These are phyloP conservation scores for Amoebophrya sp. DNA, from an alignment of 169 alveolate genomes.

Conservation along the genomic window DNA sequence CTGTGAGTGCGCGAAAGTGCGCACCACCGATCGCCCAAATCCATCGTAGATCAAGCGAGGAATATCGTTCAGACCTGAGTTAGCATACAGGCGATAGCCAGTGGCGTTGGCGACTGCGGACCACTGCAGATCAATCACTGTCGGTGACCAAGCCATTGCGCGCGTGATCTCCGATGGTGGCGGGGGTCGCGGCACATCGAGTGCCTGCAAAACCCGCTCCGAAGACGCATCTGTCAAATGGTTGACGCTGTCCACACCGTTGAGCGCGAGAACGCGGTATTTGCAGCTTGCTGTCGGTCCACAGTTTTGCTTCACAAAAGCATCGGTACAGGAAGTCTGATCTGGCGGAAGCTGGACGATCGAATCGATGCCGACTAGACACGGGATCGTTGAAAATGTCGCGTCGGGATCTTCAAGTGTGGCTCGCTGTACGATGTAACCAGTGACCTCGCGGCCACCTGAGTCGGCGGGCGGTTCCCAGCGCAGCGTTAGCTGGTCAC, in stretches of 20 bases:
- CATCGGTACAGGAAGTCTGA: background rate
- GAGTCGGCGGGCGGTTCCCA: slow-evolving; percentile 28
- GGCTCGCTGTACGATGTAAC: slow-evolving; percentile 34
- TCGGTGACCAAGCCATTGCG: background rate
- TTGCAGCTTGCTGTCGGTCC: background rate
- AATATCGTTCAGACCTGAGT: background rate
- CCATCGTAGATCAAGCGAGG: slow-evolving; percentile 29
- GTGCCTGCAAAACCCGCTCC: background rate
- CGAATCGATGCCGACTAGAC: background rate
- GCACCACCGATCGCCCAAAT: background rate
- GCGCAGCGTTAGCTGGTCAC: background rate
- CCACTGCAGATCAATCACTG: background rate
- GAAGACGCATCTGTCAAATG: background rate
- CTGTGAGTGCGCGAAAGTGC: background rate
- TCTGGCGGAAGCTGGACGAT: background rate
- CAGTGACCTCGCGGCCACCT: slow-evolving; percentile 21
- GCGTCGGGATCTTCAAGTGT: background rate
- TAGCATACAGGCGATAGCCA: slow-evolving; percentile 28
- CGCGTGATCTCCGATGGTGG: background rate
- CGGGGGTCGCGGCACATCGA: background rate
- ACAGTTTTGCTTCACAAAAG: background rate
- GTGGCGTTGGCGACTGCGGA: slow-evolving; percentile 3
- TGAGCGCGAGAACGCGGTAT: background rate
- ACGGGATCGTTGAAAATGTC: background rate
- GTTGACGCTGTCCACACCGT: background rate